phyloP scores from a whole-genome alignment of 371 early-diverging fungal species.

The Mucor velutinosus region DNA sequence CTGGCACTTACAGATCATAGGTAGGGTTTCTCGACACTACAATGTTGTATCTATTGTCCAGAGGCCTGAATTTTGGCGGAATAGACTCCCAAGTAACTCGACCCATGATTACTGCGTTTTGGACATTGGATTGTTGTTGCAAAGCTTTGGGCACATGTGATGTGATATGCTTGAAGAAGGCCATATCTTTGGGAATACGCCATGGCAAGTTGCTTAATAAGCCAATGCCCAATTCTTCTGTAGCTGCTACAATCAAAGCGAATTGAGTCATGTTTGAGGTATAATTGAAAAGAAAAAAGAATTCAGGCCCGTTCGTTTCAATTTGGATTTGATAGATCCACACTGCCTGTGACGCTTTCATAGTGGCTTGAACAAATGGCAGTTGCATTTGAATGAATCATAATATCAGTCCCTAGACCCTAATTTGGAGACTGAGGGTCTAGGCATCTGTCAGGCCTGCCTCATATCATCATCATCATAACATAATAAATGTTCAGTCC shows the following conservation, averaged over 20 bases:
- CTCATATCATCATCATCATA: too few species aligned
- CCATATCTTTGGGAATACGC: constrained; percentile 85
- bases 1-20: constrained; percentile 47
- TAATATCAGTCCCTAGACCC: too few species aligned
- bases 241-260: constrained; percentile 78
- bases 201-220: constrained; percentile 74
- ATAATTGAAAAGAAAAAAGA: not conserved
- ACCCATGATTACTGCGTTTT: constrained; percentile 90
- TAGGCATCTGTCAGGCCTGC: too few species aligned
- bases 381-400: too few species aligned
- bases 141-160: constrained; percentile 37
- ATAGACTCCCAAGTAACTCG: constrained; percentile 89
- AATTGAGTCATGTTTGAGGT: constrained; percentile 32
- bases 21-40: constrained; percentile 72
- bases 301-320: too few species aligned
- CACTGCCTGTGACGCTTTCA: too few species aligned
- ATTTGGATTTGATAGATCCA: too few species aligned
- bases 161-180: constrained; percentile 78
- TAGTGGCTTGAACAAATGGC: too few species aligned
- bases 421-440: too few species aligned
- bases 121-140: constrained; percentile 2
- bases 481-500: too few species aligned
- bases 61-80: constrained; percentile 76
- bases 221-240: constrained; percentile 82
- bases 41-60: constrained; percentile 77